These are phyloP conservation scores for Collybia nuda DNA, from an alignment of 768 basidiomycete genomes.

Conservation along the genomic window DNA sequence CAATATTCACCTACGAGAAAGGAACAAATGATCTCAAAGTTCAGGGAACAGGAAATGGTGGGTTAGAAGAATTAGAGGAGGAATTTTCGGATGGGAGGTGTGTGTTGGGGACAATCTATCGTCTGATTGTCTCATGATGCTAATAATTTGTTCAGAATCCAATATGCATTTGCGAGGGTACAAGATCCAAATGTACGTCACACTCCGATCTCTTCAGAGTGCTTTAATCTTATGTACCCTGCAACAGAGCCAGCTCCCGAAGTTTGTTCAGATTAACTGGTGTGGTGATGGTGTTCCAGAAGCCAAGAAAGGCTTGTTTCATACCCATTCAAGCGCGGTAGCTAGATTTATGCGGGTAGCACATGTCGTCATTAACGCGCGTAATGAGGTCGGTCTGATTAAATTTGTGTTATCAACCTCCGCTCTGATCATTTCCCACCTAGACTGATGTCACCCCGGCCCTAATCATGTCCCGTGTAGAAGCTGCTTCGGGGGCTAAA, in stretches of 20 bases:
- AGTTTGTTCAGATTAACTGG: constrained; percentile 97
- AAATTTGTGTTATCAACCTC: background rate
- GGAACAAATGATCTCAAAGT: constrained; percentile 87
- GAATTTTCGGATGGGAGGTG: constrained; percentile 94
- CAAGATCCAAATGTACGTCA: constrained; percentile 76
- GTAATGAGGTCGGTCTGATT: constrained; percentile 67
- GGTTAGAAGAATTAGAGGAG: constrained; percentile 87
- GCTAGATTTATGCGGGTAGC: constrained; percentile 78
- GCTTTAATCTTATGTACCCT: background rate
- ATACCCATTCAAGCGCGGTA: constrained; percentile 82
- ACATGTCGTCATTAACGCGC: constrained; percentile 84
- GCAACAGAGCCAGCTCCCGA: constrained; percentile 72
- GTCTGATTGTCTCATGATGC: constrained; percentile 14
- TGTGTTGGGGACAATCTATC: constrained; percentile 19
- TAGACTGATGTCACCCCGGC: constrained; percentile 80
- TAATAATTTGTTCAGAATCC: constrained; percentile 57
- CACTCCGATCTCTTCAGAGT: constrained; percentile 1
- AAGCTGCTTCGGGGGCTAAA: constrained; percentile 85
- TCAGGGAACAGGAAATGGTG: constrained; percentile 82
- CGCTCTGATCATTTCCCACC: constrained; percentile 1
- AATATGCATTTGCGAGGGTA: constrained; percentile 89
- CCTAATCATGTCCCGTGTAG: constrained; percentile 83
- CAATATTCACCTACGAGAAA: constrained; percentile 76
- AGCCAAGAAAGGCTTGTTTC: constrained; percentile 89
- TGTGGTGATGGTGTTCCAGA: constrained; percentile 97